A percentile compares a stretch with the other conserved stretches of the same genome.
phyloP scores from a whole-genome alignment of 257 asterid genomes.

The Fraxinus quadrangulata region DNA sequence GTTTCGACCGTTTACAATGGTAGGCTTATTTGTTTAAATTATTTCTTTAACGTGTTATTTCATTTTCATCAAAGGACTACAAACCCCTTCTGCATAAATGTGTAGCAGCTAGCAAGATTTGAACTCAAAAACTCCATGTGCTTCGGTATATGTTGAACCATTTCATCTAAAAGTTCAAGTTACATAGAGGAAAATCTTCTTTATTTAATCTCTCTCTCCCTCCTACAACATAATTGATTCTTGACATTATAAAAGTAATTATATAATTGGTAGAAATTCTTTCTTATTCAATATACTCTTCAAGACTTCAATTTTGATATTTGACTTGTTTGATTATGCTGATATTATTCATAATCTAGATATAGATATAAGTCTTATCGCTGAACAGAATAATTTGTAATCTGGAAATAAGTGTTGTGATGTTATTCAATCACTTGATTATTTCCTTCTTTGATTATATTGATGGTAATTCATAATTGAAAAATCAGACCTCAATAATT shows the following conservation, averaged over 20 bases:
- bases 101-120: neutral
- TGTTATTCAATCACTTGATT: no score
- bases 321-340: no score
- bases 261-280: neutral
- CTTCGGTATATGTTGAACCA: neutral
- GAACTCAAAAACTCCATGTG: neutral
- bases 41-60: no score
- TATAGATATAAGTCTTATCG: neutral
- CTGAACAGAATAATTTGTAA: no score
- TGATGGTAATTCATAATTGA: neutral
- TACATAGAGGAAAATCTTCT: neutral
- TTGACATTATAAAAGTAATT: neutral
- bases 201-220: neutral
- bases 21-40: neutral
- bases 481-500: neutral
- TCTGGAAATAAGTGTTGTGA: neutral
- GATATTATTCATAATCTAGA: neutral
- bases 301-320: neutral
- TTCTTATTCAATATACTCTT: neutral
- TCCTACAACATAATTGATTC: neutral
- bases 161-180: no score
- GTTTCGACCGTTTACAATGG: slow-evolving; percentile 1
- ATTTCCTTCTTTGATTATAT: no score
- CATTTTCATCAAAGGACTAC: neutral
- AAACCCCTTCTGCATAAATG: neutral